A percentile compares a stretch with the other conserved stretches of the same genome.
Evolutionary conservation across 148 eudicot species (phyloP).

Genomic region (Camellia granthamiana): DNA sequence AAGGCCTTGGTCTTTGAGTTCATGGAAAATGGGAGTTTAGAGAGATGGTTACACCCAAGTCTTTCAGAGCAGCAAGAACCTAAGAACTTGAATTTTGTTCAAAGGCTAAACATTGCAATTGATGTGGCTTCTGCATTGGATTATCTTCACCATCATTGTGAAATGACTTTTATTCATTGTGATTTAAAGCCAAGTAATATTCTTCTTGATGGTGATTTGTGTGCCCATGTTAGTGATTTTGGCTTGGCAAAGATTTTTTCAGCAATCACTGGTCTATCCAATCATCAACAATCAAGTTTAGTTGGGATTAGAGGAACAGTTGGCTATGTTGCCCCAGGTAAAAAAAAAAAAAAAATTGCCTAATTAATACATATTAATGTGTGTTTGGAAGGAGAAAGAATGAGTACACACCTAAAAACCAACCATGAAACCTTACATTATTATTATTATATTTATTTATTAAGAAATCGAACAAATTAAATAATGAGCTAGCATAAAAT

Average conservation of each 20-base stretch:
- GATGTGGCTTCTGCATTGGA: slow-evolving; percentile 27
- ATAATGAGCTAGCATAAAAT: background rate
- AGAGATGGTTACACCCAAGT: slow-evolving; percentile 23
- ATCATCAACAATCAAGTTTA: slow-evolving; percentile 4
- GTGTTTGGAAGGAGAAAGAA: too few species aligned
- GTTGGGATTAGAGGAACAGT: slow-evolving; percentile 19
- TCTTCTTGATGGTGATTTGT: slow-evolving; percentile 19
- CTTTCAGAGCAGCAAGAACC: background rate
- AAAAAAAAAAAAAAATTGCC: too few species aligned
- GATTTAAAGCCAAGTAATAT: slow-evolving; percentile 27
- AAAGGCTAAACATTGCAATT: slow-evolving; percentile 27
- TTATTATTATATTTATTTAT: too few species aligned
- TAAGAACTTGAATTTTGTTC: slow-evolving; percentile 1
- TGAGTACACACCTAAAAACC: too few species aligned
- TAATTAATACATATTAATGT: too few species aligned
- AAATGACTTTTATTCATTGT: slow-evolving; percentile 10
- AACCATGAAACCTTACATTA: too few species aligned
- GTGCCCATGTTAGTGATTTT: slow-evolving; percentile 27
- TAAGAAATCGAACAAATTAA: too few species aligned
- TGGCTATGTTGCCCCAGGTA: slow-evolving; percentile 30
- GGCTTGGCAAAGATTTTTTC: slow-evolving; percentile 20
- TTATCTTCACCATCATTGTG: slow-evolving; percentile 26
- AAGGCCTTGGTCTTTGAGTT: slow-evolving; percentile 23
- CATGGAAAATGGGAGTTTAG: slow-evolving; percentile 31
- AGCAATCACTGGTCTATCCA: background rate